Evolutionary conservation across 2,329 filamentous ascomycete genomes (phyloP).

Genomic region (Knoxdaviesia capensis): DNA sequence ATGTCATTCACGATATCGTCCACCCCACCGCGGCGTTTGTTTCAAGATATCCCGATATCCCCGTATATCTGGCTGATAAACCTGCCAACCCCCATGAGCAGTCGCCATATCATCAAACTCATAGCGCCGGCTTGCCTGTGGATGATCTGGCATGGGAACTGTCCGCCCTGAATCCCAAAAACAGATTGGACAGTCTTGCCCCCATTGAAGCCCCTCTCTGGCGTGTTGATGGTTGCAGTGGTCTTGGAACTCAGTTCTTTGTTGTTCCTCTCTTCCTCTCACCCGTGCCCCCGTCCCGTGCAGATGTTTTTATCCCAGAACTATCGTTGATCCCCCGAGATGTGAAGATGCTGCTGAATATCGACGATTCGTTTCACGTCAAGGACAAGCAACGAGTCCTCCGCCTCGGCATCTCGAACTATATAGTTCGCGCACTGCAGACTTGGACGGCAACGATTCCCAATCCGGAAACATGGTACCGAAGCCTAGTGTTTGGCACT

Average conservation of each 20-base stretch:
- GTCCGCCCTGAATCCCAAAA: slow-evolving; percentile 37
- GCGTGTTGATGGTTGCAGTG: slow-evolving; percentile 37
- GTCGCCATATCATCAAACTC: too few species aligned
- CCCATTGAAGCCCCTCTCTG: slow-evolving; percentile 24
- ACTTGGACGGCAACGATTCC: slow-evolving; percentile 20
- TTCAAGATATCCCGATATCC: too few species aligned
- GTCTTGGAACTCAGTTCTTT: slow-evolving; percentile 36
- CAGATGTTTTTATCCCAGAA: slow-evolving; percentile 38
- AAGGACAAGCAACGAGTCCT: slow-evolving; percentile 26
- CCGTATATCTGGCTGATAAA: too few species aligned
- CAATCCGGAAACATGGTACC: slow-evolving; percentile 17
- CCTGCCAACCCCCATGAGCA: too few species aligned
- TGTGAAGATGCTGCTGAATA: slow-evolving; percentile 24
- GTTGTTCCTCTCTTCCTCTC: slow-evolving; percentile 30
- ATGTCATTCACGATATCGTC: slow-evolving; percentile 32
- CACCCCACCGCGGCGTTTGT: slow-evolving; percentile 35
- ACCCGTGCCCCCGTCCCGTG: slow-evolving; percentile 25
- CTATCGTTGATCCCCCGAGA: slow-evolving; percentile 18
- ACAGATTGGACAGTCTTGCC: slow-evolving; percentile 35
- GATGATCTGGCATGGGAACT: slow-evolving; percentile 17
- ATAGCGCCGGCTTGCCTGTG: too few species aligned
- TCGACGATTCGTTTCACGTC: slow-evolving; percentile 33
- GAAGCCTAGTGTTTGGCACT: slow-evolving; percentile 33
- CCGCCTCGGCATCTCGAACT: slow-evolving; percentile 27
- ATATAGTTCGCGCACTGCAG: slow-evolving; percentile 33